Percentiles rank a stretch among this genome's conserved stretches.
phyloP scores from a whole-genome alignment of 495 filamentous ascomycete genomes.

The Baudoinia panamericana region DNA sequence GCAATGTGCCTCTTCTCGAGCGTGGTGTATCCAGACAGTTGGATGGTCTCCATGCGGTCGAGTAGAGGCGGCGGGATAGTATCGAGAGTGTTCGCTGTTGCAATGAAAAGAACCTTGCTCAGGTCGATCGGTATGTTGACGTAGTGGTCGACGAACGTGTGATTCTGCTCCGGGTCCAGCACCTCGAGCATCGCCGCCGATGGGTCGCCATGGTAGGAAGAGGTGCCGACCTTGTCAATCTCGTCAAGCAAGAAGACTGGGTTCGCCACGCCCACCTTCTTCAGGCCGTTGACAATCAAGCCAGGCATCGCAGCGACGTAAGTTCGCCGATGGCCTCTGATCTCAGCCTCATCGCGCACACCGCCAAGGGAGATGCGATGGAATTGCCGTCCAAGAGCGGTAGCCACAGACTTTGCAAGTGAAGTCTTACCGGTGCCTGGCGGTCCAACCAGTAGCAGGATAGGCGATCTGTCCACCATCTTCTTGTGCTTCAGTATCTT shows the following conservation, averaged over 20 bases:
- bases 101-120: conserved; percentile 94
- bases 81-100: conserved; percentile 92
- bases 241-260: conserved; percentile 95
- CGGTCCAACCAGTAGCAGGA: conserved; percentile 83
- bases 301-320: conserved; percentile 99
- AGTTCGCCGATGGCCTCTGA: conserved; percentile 86
- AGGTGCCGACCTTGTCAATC: conserved; percentile 91
- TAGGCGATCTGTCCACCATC: conserved; percentile 89
- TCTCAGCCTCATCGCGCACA: conserved; percentile 92
- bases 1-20: conserved; percentile 98
- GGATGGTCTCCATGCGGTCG: conserved; percentile 92
- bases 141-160: conserved; percentile 91
- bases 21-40: conserved; percentile 87
- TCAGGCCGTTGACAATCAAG: conserved; percentile 81
- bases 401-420: conserved; percentile 84
- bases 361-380: conserved; percentile 95
- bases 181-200: conserved; percentile 99
- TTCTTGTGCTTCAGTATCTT: conserved; percentile 54
- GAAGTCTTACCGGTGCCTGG: conserved; percentile 96
- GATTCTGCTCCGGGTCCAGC: conserved; percentile 93
- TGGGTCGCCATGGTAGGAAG: conserved; percentile 90
- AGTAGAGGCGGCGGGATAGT: conserved; percentile 91
- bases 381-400: conserved; percentile 86
- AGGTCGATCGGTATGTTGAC: conserved; percentile 92
- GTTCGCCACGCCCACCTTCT: conserved; percentile 92